These are phyloP conservation scores for Backusella tarrabulga DNA, from an alignment of 192 early-diverging fungal species.

Conservation along the genomic window DNA sequence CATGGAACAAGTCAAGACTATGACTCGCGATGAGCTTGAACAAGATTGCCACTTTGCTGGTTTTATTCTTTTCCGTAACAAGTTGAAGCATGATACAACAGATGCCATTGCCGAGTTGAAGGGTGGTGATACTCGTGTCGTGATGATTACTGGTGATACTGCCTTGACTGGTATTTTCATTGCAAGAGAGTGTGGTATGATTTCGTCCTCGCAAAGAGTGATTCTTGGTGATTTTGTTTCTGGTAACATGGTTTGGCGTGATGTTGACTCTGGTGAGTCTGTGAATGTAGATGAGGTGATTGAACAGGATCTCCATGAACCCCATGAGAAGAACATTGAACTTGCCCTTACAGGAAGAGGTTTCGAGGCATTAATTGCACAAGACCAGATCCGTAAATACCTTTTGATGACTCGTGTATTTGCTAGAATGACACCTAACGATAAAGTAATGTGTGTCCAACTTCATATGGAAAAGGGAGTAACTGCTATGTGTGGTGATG, in stretches of 20 bases:
- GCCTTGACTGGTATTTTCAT: constrained; percentile 74
- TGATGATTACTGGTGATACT: constrained; percentile 90
- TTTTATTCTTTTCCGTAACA: constrained; percentile 76
- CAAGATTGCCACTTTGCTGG: constrained; percentile 49
- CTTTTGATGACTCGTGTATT: constrained; percentile 72
- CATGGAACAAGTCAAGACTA: constrained; percentile 32
- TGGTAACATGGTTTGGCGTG: constrained; percentile 49
- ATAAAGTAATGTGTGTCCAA: constrained; percentile 72
- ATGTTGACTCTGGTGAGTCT: constrained; percentile 50
- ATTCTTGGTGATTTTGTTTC: constrained; percentile 51
- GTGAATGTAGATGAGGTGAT: constrained; percentile 35
- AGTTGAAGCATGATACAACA: constrained; percentile 69
- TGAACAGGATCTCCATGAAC: constrained; percentile 11
- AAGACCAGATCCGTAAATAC: constrained; percentile 45
- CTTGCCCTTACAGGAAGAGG: constrained; percentile 72
- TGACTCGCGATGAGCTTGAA: constrained; percentile 67
- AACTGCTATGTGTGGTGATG: constrained; percentile 87
- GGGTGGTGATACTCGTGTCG: constrained; percentile 63
- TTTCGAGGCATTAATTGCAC: constrained; percentile 49
- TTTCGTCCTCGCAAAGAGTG: constrained; percentile 46
- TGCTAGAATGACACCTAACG: constrained; percentile 76
- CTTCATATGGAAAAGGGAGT: constrained; percentile 77
- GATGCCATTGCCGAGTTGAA: constrained; percentile 67
- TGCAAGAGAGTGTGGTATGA: constrained; percentile 66
- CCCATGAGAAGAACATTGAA: constrained; percentile 43